Evolutionary conservation across 2,329 filamentous ascomycete species (phyloP).

Genomic region (Botrytis deweyae): DNA sequence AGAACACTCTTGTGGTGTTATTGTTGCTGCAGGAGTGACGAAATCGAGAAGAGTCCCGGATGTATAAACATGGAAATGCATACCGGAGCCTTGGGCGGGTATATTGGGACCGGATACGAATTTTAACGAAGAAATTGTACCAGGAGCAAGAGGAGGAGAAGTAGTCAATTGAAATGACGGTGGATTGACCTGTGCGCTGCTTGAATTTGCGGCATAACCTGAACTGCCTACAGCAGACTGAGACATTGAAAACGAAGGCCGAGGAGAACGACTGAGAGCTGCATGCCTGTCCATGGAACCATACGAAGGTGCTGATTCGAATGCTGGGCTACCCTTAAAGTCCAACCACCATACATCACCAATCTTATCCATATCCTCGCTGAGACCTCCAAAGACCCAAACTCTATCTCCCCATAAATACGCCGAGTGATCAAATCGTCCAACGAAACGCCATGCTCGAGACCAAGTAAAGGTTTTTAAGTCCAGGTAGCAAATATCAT

Average conservation of each 20-base stretch:
- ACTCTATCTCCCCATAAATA: constrained; percentile 90
- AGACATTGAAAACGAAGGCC: constrained; percentile 52
- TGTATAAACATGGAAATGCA: constrained; percentile 93
- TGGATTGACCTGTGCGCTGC: constrained; percentile 64
- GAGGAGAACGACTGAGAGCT: constrained; percentile 45
- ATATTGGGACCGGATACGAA: constrained; percentile 86
- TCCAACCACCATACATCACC: constrained; percentile 98
- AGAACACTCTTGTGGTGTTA: constrained; percentile 83
- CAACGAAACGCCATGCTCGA: constrained; percentile 90
- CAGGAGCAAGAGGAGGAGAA: constrained; percentile 83
- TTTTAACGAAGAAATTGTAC: constrained; percentile 83
- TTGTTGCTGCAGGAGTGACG: constrained; percentile 86
- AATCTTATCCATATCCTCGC: constrained; percentile 94
- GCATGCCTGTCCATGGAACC: constrained; percentile 48
- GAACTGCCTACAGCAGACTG: constrained; percentile 56
- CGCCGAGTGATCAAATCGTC: constrained; percentile 90
- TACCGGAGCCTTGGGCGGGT: constrained; percentile 84
- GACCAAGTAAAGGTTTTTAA: constrained; percentile 98
- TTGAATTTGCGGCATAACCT: constrained; percentile 67
- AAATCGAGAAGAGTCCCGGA: constrained; percentile 92
- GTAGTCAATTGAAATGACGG: constrained; percentile 65
- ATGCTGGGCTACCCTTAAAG: constrained; percentile 83
- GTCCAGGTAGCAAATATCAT: constrained; percentile 96
- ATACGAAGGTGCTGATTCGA: constrained; percentile 67
- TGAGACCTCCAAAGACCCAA: constrained; percentile 95